Percentiles rank a stretch among this genome's conserved stretches.
phyloP scores from a whole-genome alignment of 192 early-diverging fungal species.

The Umbelopsis sp. region DNA sequence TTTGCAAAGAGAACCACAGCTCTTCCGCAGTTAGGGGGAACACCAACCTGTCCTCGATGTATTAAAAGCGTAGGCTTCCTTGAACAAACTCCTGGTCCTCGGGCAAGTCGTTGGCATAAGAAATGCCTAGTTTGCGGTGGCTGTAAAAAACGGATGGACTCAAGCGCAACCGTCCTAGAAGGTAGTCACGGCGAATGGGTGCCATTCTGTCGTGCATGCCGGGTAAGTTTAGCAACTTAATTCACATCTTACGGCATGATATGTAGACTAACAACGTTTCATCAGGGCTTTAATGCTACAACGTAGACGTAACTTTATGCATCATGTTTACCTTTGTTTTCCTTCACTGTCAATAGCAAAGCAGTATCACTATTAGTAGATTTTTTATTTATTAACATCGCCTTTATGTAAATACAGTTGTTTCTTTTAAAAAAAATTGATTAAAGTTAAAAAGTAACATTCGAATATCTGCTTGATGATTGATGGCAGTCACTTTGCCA shows the following conservation, averaged over 20 bases:
- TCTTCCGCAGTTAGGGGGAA: slow-evolving; percentile 50
- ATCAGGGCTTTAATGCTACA: no score
- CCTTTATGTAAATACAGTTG: no score
- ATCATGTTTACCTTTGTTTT: no score
- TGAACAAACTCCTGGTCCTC: slow-evolving; percentile 53
- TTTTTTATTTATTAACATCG: no score
- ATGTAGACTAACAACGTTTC: no score
- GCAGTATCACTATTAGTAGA: no score
- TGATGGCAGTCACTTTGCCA: slow-evolving; percentile 1
- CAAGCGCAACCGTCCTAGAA: slow-evolving; percentile 43
- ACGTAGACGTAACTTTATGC: no score
- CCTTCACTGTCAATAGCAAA: no score
- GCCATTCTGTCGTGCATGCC: slow-evolving; percentile 49
- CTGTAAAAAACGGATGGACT: slow-evolving; percentile 55
- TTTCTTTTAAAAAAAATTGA: no score
- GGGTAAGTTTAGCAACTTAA: slow-evolving; percentile 38
- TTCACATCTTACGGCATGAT: no score
- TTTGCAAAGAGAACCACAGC: slow-evolving; percentile 43
- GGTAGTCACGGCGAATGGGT: slow-evolving; percentile 36
- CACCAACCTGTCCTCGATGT: slow-evolving; percentile 50
- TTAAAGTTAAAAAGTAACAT: no score
- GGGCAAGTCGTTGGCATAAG: slow-evolving; percentile 56
- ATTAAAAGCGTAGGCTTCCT: slow-evolving; percentile 47
- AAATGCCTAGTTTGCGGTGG: slow-evolving; percentile 52
- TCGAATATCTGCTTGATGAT: no score